Conservation (phyloP, 768 basidiomycete genomes). For the Cantharellus cinnabarinus region DNA sequence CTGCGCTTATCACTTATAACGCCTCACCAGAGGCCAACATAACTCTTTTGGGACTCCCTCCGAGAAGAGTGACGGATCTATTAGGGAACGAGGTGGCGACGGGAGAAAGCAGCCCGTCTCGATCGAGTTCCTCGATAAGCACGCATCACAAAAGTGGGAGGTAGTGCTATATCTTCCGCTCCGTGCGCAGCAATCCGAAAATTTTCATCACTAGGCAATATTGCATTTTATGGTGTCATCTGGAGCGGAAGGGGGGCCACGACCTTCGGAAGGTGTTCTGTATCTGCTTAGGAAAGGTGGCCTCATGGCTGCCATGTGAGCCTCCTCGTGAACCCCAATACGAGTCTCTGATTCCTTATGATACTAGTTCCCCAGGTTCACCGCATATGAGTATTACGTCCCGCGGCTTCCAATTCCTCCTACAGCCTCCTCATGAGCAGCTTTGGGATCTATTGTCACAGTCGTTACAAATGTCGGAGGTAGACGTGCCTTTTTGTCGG, state of each 20-base stretch:
- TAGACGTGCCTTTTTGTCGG: constrained; percentile 16
- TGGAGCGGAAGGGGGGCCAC: constrained; percentile 50
- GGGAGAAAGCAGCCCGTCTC: constrained; percentile 17
- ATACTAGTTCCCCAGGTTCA: not conserved
- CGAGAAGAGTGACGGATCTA: constrained; percentile 24
- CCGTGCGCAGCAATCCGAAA: not conserved
- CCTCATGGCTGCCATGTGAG: constrained; percentile 40
- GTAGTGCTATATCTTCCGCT: constrained; percentile 20
- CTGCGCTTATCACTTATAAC: not conserved
- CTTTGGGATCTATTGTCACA: constrained; percentile 86
- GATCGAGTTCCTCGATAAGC: constrained; percentile 49
- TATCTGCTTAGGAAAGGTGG: constrained; percentile 67
- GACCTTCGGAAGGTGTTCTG: constrained; percentile 67
- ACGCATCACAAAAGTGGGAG: constrained; percentile 83
- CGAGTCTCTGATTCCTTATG: constrained; percentile 5
- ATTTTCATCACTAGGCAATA: constrained; percentile 42
- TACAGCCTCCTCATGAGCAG: constrained; percentile 86
- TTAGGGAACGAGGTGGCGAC: not conserved
- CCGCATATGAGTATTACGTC: constrained; percentile 47
- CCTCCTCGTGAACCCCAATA: constrained; percentile 1
- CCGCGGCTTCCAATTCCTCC: constrained; percentile 85
- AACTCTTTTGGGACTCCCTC: constrained; percentile 73
- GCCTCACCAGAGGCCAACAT: constrained; percentile 37
- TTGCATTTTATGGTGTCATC: constrained; percentile 97
- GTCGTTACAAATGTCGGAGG: constrained; percentile 74